Percentiles rank a stretch among this genome's conserved stretches.
phyloP scores from a whole-genome alignment of 2,329 filamentous ascomycete genomes.

The Aureobasidium sp. region DNA sequence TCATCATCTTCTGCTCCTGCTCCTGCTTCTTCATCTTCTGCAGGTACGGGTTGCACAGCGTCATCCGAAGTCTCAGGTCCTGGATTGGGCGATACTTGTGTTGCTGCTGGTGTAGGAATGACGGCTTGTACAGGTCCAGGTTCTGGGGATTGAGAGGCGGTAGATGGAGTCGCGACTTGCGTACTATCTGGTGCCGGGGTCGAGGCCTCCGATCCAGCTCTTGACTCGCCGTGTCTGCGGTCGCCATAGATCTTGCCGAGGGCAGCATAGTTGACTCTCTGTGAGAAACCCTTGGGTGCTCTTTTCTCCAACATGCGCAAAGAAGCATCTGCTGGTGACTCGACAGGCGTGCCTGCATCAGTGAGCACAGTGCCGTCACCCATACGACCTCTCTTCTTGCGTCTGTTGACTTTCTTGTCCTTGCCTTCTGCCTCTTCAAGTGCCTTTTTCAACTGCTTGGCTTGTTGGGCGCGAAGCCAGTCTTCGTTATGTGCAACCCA shows the following conservation, averaged over 20 bases:
- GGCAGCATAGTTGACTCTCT: constrained; percentile 52
- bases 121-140: not conserved
- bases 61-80: not conserved
- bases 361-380: constrained; percentile 46
- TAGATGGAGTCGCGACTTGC: not conserved
- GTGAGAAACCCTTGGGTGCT: constrained; percentile 43
- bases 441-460: constrained; percentile 81
- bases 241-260: constrained; percentile 44
- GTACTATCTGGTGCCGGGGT: constrained; percentile 16
- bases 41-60: too few relatives aligned
- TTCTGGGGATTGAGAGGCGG: not conserved
- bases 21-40: constrained; percentile 24
- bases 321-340: constrained; percentile 50
- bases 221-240: constrained; percentile 17
- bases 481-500: constrained; percentile 98
- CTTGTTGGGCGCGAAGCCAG: constrained; percentile 88
- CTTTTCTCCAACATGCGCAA: constrained; percentile 52
- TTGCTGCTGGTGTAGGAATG: constrained; percentile 8
- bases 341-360: constrained; percentile 36
- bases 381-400: constrained; percentile 49
- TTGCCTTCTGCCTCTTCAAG: constrained; percentile 59
- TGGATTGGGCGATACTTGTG: not conserved
- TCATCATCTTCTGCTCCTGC: constrained; percentile 25
- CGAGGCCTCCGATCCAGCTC: constrained; percentile 21
- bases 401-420: constrained; percentile 39